Evolutionary conservation across 306 rosid species (phyloP), one percentile per base, ranked within the genome.

Genomic region (Ceratonia siliqua): DNA sequence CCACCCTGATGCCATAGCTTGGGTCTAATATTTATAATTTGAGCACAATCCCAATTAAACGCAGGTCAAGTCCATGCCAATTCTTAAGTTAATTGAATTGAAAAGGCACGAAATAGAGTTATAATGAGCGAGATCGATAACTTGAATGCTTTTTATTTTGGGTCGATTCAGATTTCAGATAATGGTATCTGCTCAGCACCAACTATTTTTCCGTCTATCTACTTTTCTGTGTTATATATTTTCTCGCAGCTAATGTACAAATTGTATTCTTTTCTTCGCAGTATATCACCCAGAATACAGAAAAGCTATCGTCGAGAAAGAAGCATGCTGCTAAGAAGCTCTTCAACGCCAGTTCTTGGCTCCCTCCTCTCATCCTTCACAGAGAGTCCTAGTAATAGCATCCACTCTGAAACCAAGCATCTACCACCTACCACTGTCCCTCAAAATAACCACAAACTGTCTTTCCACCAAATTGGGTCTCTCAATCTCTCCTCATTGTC

Each of bases 301-400:
- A 76, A 22, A 70, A 45, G 25, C 6, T 70, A 76, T 70, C 75
- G 3, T 59, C 22, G 56, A 68, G 62, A 48, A 35, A 62, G 35
- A 82, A 62, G 5, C 41, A 92, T 94, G 99, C 2, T 94, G 82
- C 91, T 94, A 6, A 89, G 91, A 65, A 92, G 98, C 45, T 86
- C 97, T 68, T 94, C 99, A 71, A 89, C 98, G 15, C 99, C 99
- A 12, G 78, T 92, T 76, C 92, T 94, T 81, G 93, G 94, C 7
- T 89, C 98, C 12, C 91, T 94, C 5, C 85, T 78, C 20, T 42
- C 94, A 15, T 80, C 90, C 35, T 70, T 87, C 83, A 41, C 91
- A 20, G 96, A 88, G 6, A 77, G 84, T 69, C 95, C 92, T 11
- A 70, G 55, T 68, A 39, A 49, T 45, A 53, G 17, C 68, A 55